Evolutionary conservation across 2,329 filamentous ascomycete species (phyloP), one percentile per base, ranked within the genome.

Genomic region (Cladophialophora chaetospira): DNA sequence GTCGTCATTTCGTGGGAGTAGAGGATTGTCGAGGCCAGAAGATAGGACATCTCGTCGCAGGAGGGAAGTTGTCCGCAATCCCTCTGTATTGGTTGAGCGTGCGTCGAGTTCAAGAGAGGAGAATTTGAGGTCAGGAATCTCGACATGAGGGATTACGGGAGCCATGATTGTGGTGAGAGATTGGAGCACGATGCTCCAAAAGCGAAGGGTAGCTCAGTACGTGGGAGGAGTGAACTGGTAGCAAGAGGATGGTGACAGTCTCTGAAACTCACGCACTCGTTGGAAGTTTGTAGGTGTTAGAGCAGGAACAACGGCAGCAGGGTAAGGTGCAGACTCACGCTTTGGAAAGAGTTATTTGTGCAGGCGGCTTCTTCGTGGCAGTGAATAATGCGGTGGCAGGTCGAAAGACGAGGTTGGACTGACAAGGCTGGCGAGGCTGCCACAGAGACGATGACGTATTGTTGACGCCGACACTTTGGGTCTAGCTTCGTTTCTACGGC

Each of bases 41-140:
- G 44, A 44, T n/a, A 51, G 42, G 26, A 40, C 15, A 35, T 50
- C 23, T 48, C 59, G 50, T 38, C 55, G 56, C 28, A 31, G 6
- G n/a, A 62, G 45, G n/a, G 59, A 43, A 9, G 21, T 35, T 13
- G 36, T 33, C 3, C 45, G 46, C 15, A 55, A 21, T 31, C 55
- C 47, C 3, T 36, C 35, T 5, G 50, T 11, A 13, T 50, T 52
- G 21, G 54, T 47, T 4, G 58, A 61, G 17, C 62, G 62, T 17
- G 62, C 42, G 50, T 66, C 64, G 53, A 65, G 63, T 60, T 65
- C 63, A 45, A 66, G 64, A 10, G 64, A 66, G 23, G 63, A 65
- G 46, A 58, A 59, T 42, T 53, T 56, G 45, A 65, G 62, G 56
- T 64, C 63, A 23, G 54, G 55, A 19, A 63, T 60, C 9, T 64